These are phyloP conservation scores for Diaporthe amygdali DNA, from an alignment of 2,329 filamentous ascomycete genomes.

Conservation along the genomic window DNA sequence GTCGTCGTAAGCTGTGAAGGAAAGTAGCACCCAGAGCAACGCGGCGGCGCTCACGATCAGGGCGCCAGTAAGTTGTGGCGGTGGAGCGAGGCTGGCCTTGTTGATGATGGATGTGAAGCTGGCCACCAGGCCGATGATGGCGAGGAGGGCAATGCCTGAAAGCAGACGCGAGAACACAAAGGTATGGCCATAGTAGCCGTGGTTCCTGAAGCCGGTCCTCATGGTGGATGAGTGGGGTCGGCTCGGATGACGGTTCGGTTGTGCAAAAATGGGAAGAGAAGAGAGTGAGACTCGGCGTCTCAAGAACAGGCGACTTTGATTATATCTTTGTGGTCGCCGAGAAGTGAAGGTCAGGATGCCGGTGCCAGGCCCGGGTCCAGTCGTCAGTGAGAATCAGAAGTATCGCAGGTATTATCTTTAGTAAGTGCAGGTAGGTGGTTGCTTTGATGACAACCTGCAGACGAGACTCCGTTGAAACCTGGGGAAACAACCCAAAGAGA, in stretches of 20 bases:
- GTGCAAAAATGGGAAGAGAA: constrained; percentile 38
- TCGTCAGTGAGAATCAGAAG: not conserved
- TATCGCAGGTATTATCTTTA: constrained; percentile 12
- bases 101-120: constrained; percentile 85
- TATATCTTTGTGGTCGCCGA: not conserved
- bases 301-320: not conserved
- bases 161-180: constrained; percentile 77
- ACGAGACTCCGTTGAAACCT: constrained; percentile 3
- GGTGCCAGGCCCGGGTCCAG: not conserved
- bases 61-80: constrained; percentile 77
- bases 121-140: constrained; percentile 79
- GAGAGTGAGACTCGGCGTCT: not conserved
- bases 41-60: constrained; percentile 79
- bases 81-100: constrained; percentile 66
- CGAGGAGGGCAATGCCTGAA: constrained; percentile 73
- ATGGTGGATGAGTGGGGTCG: not conserved
- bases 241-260: constrained; percentile 66
- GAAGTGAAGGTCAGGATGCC: not conserved
- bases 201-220: constrained; percentile 32
- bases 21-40: constrained; percentile 76
- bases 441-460: not conserved
- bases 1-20: constrained; percentile 36
- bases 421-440: not conserved
- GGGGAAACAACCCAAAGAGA: not conserved
- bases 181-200: constrained; percentile 63